phyloP scores from a whole-genome alignment of 257 asterid species.

The Ligustrum vulgare region DNA sequence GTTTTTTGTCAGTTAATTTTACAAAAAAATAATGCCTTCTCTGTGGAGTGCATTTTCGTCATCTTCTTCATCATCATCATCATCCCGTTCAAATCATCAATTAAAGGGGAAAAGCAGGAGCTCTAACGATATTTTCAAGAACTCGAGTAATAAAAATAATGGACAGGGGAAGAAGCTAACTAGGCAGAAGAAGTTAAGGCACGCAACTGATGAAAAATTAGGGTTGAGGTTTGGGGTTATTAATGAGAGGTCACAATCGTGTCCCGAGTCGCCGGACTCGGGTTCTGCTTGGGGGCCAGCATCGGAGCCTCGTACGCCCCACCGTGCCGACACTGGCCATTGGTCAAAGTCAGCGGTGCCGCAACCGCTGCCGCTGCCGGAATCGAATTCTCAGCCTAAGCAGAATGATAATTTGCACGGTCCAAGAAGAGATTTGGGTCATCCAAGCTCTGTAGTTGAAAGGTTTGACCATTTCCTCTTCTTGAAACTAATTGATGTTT shows the following conservation, averaged over 20 bases:
- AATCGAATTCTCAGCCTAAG: conserved; percentile 23
- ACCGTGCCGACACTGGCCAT: conserved; percentile 21
- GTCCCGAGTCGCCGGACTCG: conserved; percentile 63
- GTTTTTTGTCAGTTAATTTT: not conserved
- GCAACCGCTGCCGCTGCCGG: conserved; percentile 79
- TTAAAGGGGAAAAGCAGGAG: conserved; percentile 43
- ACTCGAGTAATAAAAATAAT: not conserved
- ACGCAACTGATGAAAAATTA: conserved; percentile 52
- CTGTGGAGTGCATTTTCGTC: conserved; percentile 53
- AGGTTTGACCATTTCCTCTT: conserved; percentile 32
- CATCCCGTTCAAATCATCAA: conserved; percentile 38
- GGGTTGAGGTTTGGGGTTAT: conserved; percentile 27
- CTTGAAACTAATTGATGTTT: not conserved
- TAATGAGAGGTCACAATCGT: conserved; percentile 40
- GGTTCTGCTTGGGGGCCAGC: conserved; percentile 20
- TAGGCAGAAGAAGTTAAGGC: conserved; percentile 56
- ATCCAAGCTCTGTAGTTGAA: conserved; percentile 21
- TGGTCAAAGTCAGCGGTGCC: conserved; percentile 78
- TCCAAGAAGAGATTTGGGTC: conserved; percentile 19
- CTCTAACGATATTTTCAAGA: conserved; percentile 36
- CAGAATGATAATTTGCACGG: conserved; percentile 30
- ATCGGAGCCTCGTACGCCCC: conserved; percentile 29
- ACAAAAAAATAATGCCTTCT: conserved; percentile 45
- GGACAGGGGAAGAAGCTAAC: conserved; percentile 41
- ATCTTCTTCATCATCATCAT: conserved; percentile 31